These are phyloP conservation scores for Brassica carinata DNA, from an alignment of 345 rosid genomes.

Conservation along the genomic window DNA sequence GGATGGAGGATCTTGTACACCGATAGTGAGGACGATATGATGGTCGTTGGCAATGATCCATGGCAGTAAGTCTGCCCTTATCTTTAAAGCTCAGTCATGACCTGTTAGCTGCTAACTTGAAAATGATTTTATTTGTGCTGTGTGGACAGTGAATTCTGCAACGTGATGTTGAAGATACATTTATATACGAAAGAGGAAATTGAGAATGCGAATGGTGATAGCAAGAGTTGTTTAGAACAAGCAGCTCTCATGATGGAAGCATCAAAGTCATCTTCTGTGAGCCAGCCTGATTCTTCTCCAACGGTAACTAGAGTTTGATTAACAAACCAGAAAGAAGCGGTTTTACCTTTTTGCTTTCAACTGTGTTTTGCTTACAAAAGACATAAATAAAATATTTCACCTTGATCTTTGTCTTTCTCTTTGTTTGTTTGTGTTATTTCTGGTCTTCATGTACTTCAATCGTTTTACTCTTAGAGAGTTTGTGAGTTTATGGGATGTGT, in stretches of 20 bases:
- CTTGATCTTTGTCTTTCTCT: not conserved
- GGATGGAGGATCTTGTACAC: constrained; percentile 91
- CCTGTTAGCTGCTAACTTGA: not conserved
- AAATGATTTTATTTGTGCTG: not conserved
- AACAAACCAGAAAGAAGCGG: not conserved
- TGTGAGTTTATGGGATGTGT: not conserved
- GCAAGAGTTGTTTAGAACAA: constrained; percentile 90
- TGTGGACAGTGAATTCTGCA: constrained; percentile 74
- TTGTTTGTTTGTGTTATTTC: not conserved
- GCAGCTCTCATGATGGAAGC: constrained; percentile 66
- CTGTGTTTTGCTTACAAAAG: too few relatives aligned
- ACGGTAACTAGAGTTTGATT: constrained; percentile 50
- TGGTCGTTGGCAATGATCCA: constrained; percentile 93
- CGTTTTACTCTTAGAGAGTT: not conserved
- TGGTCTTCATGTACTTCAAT: not conserved
- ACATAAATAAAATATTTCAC: too few relatives aligned
- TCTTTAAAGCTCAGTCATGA: constrained; percentile 4
- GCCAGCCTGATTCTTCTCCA: constrained; percentile 81
- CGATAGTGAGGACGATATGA: constrained; percentile 85
- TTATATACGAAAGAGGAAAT: constrained; percentile 84
- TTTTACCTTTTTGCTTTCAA: too few relatives aligned
- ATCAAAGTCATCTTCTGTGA: constrained; percentile 86
- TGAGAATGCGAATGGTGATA: constrained; percentile 85
- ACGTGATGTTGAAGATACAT: constrained; percentile 80
- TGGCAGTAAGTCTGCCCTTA: constrained; percentile 80